Evolutionary conservation across 176 grass and related monocot species (phyloP), one percentile per base, ranked within the genome.

Genomic region (Aegilops umbellulata): DNA sequence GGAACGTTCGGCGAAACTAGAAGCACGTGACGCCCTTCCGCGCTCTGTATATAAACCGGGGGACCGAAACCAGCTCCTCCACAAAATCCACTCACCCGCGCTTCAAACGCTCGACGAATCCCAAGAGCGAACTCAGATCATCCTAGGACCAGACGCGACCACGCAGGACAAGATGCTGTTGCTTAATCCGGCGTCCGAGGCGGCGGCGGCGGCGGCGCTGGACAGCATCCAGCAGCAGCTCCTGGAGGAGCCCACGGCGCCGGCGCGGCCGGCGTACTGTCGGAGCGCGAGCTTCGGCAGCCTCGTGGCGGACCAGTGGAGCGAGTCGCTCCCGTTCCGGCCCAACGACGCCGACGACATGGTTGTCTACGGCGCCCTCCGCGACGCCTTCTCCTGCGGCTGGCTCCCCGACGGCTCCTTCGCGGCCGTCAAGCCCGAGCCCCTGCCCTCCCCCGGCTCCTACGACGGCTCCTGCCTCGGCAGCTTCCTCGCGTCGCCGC

Each of bases 261-360:
- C 73, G 35, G 83, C 74, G 77, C 69, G 88, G 31, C 85, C 85
- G 17, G 87, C 44, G 68, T 97, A 88, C 82, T 51, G 86, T 83
- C 77, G 94, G 79, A 97, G 92, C 92, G 34, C 31, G 22, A 97
- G 94, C 80, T 97, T 97, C 90, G 65, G 90, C 10, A 91, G 90
- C 76, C 90, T 97, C 23, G 90, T 94, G 31, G 92, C 92, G 9
- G 92, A 87, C 68, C 91, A 97, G 90, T 97, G 94, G 94, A 85
- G 85, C 77, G 90, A 91, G 81, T 87, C 80, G 60, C 95, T 97
- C 68, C 95, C 92, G 51, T 97, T 97, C 89, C 90, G 89, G 1
- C 74, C 82, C 55, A 89, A 94, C 69, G 95, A 97, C 88, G 85
- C 95, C n/a, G 95, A 97, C n/a, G 95, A 97, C 74, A 94, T 97